Evolutionary conservation across 2,329 filamentous ascomycete genomes (phyloP).

Genomic region (Bipolaris gigantea): DNA sequence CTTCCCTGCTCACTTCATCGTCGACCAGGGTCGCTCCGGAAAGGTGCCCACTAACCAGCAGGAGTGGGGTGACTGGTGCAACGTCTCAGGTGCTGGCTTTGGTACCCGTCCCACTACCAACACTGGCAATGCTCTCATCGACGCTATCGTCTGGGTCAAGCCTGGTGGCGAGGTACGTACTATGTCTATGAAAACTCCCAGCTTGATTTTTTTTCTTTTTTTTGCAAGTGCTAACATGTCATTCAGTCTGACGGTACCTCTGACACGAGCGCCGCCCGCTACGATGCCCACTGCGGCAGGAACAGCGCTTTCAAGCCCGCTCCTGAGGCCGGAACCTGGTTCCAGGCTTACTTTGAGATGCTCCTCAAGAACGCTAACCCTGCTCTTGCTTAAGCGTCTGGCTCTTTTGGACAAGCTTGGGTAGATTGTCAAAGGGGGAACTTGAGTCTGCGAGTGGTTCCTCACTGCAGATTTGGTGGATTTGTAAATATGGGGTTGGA

Average conservation of each 20-base stretch:
- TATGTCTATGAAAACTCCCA: background rate
- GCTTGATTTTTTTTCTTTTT: too few species aligned
- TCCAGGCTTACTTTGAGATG: constrained; percentile 52
- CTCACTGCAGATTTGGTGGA: background rate
- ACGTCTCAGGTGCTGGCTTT: constrained; percentile 64
- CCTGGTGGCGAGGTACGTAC: constrained; percentile 57
- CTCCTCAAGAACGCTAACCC: constrained; percentile 43
- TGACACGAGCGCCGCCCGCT: constrained; percentile 50
- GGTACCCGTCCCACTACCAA: constrained; percentile 65
- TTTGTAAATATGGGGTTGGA: constrained; percentile 1
- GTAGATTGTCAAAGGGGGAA: accelerated
- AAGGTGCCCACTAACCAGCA: constrained; percentile 61
- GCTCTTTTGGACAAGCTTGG: background rate
- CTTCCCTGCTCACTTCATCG: constrained; percentile 59
- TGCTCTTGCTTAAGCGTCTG: constrained; percentile 21
- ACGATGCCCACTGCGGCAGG: constrained; percentile 59
- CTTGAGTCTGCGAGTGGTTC: background rate
- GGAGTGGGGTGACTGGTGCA: constrained; percentile 70
- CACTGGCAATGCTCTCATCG: constrained; percentile 61
- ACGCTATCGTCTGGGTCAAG: constrained; percentile 73
- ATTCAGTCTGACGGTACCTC: constrained; percentile 50
- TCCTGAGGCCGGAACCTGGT: constrained; percentile 71
- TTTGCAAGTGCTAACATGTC: background rate
- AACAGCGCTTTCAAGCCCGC: constrained; percentile 62
- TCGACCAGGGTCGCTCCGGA: constrained; percentile 60